These are phyloP conservation scores for Boletus sp. DNA, from an alignment of 768 basidiomycete species.

Conservation along the genomic window DNA sequence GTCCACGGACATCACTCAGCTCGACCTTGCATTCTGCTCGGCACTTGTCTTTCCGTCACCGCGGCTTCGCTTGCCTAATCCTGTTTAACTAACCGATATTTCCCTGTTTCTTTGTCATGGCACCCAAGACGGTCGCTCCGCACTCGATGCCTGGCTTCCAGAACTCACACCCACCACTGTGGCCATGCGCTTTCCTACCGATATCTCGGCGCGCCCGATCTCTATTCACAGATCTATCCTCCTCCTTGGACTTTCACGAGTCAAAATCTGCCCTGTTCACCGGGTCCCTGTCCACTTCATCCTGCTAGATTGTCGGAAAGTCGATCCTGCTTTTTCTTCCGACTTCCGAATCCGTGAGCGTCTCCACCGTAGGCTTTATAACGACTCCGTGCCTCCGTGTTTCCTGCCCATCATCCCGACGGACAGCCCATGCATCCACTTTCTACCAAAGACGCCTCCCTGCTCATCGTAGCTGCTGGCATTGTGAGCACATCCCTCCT, in stretches of 20 bases:
- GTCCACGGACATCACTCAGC: slow-evolving; percentile 36
- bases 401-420: slow-evolving; percentile 15
- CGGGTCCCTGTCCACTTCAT: slow-evolving; percentile 20
- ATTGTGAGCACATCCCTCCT: slow-evolving; percentile 17
- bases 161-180: slow-evolving; percentile 8
- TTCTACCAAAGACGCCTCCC: slow-evolving; percentile 19
- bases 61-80: slow-evolving; percentile 36
- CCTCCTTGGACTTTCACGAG: slow-evolving; percentile 10
- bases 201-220: slow-evolving; percentile 16
- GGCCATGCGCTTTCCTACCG: slow-evolving; percentile 12
- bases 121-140: slow-evolving; percentile 21
- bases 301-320: slow-evolving; percentile 35
- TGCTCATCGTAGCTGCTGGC: slow-evolving; percentile 19
- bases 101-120: slow-evolving; percentile 32
- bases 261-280: slow-evolving; percentile 19
- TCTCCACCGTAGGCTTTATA: slow-evolving; percentile 24
- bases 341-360: slow-evolving; percentile 33
- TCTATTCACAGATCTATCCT: slow-evolving; percentile 17
- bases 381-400: slow-evolving; percentile 10
- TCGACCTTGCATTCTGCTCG: slow-evolving; percentile 30
- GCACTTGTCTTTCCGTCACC: slow-evolving; percentile 36
- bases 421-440: slow-evolving; percentile 17
- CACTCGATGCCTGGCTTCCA: slow-evolving; percentile 23
- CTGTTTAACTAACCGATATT: slow-evolving; percentile 29
- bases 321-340: slow-evolving; percentile 32